Evolutionary conservation across 2,329 filamentous ascomycete species (phyloP).

Genomic region (Ceratocystis ficicola): DNA sequence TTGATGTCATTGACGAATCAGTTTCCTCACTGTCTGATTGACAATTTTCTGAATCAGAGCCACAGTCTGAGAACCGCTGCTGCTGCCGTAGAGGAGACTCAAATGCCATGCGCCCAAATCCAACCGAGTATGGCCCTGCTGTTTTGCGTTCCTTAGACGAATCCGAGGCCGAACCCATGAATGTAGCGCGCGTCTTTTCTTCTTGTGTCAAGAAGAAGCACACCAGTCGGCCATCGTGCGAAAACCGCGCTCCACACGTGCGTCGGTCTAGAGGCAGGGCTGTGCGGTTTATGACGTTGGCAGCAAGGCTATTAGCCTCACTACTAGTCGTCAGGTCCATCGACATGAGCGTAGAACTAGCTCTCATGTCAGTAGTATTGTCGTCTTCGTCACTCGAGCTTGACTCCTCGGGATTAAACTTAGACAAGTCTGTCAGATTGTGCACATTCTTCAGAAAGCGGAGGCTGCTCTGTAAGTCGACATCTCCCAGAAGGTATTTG

Average conservation of each 20-base stretch:
- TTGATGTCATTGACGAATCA: constrained; percentile 38
- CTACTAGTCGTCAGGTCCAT: constrained; percentile 46
- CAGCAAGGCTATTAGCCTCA: constrained; percentile 39
- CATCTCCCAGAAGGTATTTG: constrained; percentile 51
- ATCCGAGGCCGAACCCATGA: constrained; percentile 25
- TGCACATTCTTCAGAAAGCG: constrained; percentile 49
- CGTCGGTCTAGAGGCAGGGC: constrained; percentile 46
- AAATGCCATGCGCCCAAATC: constrained; percentile 44
- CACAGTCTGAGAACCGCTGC: constrained; percentile 39
- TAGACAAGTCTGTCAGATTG: constrained; percentile 43
- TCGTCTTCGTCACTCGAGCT: constrained; percentile 70
- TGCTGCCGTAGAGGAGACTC: constrained; percentile 38
- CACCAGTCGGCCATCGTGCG: constrained; percentile 49
- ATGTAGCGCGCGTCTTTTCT: constrained; percentile 42
- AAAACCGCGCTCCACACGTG: constrained; percentile 49
- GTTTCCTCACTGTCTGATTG: constrained; percentile 30
- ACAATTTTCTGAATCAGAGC: constrained; percentile 37
- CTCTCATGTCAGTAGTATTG: constrained; percentile 49
- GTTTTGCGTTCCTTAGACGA: constrained; percentile 33
- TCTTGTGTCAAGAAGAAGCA: constrained; percentile 61
- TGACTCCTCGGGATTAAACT: constrained; percentile 52
- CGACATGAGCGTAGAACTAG: constrained; percentile 47
- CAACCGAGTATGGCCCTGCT: constrained; percentile 45
- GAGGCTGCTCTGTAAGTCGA: constrained; percentile 48
- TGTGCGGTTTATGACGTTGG: constrained; percentile 25